Evolutionary conservation across 306 rosid genomes (phyloP).

Genomic region (Acacia melanoxylon): DNA sequence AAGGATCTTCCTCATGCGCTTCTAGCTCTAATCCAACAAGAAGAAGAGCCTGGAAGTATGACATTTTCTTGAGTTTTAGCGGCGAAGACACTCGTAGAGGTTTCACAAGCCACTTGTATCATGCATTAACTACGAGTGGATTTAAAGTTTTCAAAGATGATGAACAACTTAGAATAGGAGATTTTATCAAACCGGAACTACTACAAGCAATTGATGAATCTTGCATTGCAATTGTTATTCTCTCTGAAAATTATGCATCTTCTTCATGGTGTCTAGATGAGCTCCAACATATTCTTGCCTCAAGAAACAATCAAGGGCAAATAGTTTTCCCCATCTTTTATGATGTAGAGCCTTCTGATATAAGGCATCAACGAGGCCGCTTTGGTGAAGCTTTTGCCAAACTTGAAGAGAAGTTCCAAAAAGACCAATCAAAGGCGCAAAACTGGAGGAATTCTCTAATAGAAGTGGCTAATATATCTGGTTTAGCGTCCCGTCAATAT

Average conservation of each 20-base stretch:
- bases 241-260: neutral
- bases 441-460: neutral
- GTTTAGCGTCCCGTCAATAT: neutral
- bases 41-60: neutral
- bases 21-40: neutral
- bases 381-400: neutral
- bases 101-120: neutral
- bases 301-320: neutral
- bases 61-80: neutral
- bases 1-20: neutral
- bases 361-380: neutral
- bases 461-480: neutral
- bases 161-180: neutral
- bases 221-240: neutral
- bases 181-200: neutral
- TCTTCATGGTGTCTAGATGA: neutral
- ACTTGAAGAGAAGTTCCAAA: neutral
- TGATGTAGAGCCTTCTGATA: neutral
- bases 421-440: neutral
- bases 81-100: neutral
- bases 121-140: neutral
- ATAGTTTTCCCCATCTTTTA: neutral
- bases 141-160: neutral
- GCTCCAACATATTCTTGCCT: neutral
- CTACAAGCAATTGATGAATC: neutral